Evolutionary conservation across 1,139 yeast genomes (phyloP), one percentile per base, ranked within the genome.

Genomic region (Yamadazyma songkhlaensis): DNA sequence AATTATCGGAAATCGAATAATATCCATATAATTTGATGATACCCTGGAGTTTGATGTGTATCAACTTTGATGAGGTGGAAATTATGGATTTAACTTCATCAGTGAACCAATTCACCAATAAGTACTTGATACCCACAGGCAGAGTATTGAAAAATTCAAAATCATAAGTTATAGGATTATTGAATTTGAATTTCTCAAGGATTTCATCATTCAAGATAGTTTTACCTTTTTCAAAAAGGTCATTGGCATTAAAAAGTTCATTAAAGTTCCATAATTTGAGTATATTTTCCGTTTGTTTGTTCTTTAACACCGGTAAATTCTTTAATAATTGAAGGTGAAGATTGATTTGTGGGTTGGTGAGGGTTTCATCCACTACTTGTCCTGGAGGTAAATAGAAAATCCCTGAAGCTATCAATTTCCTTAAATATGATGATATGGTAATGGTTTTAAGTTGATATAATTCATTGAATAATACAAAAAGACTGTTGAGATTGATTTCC

Each of bases 321-420:
- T 68, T 64, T 25, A 83, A 57, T 22, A 81, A 68, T 15, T 60
- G 48, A 25, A 79, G 53, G 50, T 82, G 88, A 12, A 67, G 60
- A 28, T 62, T 57, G 9, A 72, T 44, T 54, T 59, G 45, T 43
- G 55, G 44, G 46, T 57, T 14, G 52, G 59, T 45, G 27, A 43
- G 26, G 8, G 25, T 9, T 13, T 39, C 23, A 17, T 42, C 40
- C 5, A 43, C 42, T 12, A 43, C 48, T 9, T 47, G 39, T 3
- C 54, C 59, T 1, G 61, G 61, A 4, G 69, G 60, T 6, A 74
- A 54, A 54, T 84, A 87, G 36, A 88, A 74, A 0, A 86, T 68
- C 4, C 96, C 97, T 1, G 94, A 82, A 4, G 96, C 88, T 36
- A 89, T 88, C 26, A 88, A 62, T 46, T 83, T 78, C 50, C 96